Base-by-base conservation (phyloP, 2,329 filamentous ascomycete genomes). In the Rhynchosporium agropyri region DNA sequence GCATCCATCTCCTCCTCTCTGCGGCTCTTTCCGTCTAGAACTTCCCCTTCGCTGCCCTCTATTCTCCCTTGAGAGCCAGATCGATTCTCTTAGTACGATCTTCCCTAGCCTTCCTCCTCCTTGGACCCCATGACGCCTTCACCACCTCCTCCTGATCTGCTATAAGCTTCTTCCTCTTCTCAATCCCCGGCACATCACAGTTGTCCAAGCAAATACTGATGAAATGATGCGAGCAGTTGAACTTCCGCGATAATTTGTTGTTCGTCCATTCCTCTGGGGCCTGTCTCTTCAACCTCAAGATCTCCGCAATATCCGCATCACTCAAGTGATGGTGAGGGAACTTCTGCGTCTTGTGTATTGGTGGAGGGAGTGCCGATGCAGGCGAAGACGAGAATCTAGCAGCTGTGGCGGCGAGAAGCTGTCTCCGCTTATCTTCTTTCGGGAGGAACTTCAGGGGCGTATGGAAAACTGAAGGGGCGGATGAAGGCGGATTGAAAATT, bases 361-460 rank as follows among this genome's bases (percentile, higher is more conserved):
- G 64, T 13, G 74, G 73, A 62, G 71, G 72, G 58, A 73, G 62
- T 42, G 60, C 58, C 10, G 62, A 49, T 8, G 54, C 31, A 8
- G 63, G 58, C 8, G 63, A 62, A 10, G 61, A 50, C 10, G 43
- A 10, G 26, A 68, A 49, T 64, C 61, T 68, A 40, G 63, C 55
- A 58, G 67, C 63, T n/a, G 71, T 70, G 13, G 67, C 54, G 20
- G 63, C 63, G 20, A 75, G 62, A 15, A 73, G 64, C 54, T 72
- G 64, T 58, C 68, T 70, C 55, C 74, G 69, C 62, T 73, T 74
- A 61, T 76, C 74, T 45, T 74, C 72, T 65, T 78, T 80, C 60
- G 86, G 86, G 36, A 89, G 81, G 76, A 89, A 89, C 73, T 86
- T 83, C 76, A 86, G 82, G 62, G 86, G 86, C n/a, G 86, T 89